A percentile compares a stretch with the other conserved stretches of the same genome.
Evolutionary conservation across 2,329 filamentous ascomycete genomes (phyloP).

Genomic region (Colletotrichum shisoi): DNA sequence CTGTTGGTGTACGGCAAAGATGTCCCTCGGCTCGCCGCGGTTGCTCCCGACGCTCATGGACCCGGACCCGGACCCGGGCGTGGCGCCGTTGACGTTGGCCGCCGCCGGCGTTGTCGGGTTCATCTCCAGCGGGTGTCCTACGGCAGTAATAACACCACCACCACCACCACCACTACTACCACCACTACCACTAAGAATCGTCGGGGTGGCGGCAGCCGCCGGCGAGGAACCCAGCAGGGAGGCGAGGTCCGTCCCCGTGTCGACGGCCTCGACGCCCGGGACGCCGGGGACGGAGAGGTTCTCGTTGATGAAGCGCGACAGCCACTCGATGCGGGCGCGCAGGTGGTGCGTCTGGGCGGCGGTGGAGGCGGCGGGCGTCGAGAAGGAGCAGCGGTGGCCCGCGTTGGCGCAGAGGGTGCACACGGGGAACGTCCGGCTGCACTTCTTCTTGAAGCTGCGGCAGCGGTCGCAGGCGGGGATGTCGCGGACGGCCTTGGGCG

Average conservation of each 20-base stretch:
- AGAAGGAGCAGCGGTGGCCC: constrained; percentile 52
- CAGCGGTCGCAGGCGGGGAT: constrained; percentile 53
- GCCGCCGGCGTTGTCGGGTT: constrained; percentile 24
- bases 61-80: constrained; percentile 16
- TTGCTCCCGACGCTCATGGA: constrained; percentile 22
- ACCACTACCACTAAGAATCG: too few species aligned
- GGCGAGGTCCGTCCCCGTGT: constrained; percentile 49
- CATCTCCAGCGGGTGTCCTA: constrained; percentile 14
- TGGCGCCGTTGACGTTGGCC: constrained; percentile 28
- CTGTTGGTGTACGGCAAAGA: constrained; percentile 11
- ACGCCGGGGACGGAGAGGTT: constrained; percentile 43
- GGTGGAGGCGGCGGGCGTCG: constrained; percentile 44
- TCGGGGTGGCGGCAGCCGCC: neutral
- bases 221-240: constrained; percentile 33
- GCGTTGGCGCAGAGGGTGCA: constrained; percentile 53
- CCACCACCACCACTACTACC: too few species aligned
- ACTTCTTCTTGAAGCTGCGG: constrained; percentile 57
- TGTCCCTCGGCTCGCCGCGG: constrained; percentile 19
- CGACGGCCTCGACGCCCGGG: constrained; percentile 47
- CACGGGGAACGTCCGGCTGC: constrained; percentile 52
- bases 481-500: constrained; percentile 43
- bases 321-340: constrained; percentile 53
- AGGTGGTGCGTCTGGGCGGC: constrained; percentile 50
- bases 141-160: neutral
- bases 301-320: constrained; percentile 51